phyloP scores from a whole-genome alignment of 192 early-diverging fungal genomes.

The Coemansia sp. region DNA sequence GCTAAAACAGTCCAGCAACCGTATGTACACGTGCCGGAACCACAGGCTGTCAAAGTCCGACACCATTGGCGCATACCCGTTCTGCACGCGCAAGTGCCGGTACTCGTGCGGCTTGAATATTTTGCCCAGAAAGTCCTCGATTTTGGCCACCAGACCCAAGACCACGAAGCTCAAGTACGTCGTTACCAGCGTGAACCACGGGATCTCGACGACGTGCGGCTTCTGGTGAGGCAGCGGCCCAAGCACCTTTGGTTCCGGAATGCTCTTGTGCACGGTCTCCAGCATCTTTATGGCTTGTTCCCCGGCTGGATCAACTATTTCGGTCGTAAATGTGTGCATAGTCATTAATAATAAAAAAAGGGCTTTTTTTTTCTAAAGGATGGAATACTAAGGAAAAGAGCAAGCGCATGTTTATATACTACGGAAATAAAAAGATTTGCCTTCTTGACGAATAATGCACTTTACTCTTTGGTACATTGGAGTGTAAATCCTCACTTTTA shows the following conservation, averaged over 20 bases:
- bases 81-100: slow-evolving; percentile 65
- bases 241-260: not conserved
- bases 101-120: slow-evolving; percentile 69
- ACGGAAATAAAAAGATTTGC: too few species aligned
- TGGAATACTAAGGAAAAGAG: too few species aligned
- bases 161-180: slow-evolving; percentile 94
- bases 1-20: slow-evolving; percentile 91
- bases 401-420: too few species aligned
- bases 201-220: slow-evolving; percentile 54
- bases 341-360: too few species aligned
- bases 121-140: slow-evolving; percentile 89
- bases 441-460: too few species aligned
- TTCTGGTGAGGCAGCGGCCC: not conserved
- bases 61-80: slow-evolving; percentile 87
- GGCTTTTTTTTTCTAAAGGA: too few species aligned
- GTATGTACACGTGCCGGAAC: slow-evolving; percentile 78
- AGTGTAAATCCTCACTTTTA: too few species aligned
- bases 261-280: too few species aligned
- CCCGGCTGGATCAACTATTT: too few species aligned
- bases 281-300: too few species aligned
- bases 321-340: too few species aligned
- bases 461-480: too few species aligned
- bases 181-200: slow-evolving; percentile 78
- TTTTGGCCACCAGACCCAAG: slow-evolving; percentile 87
- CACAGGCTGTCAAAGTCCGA: slow-evolving; percentile 97